phyloP scores from a whole-genome alignment of 2,329 filamentous ascomycete genomes.

The Keithomyces neogunnii region DNA sequence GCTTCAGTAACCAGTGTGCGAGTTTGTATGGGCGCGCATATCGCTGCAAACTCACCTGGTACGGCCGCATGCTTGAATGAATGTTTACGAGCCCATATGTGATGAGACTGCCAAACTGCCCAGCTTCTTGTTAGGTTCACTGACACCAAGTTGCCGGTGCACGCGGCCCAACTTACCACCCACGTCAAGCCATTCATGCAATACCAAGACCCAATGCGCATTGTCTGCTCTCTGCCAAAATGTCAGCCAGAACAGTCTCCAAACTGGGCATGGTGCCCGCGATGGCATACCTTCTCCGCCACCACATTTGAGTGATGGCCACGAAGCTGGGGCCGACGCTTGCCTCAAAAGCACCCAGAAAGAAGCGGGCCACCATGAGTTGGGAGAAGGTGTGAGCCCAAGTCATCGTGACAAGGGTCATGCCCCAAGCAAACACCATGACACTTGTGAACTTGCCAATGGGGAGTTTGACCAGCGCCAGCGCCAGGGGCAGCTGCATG shows the following conservation, averaged over 20 bases:
- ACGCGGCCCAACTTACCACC: constrained; percentile 27
- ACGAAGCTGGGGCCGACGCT: constrained; percentile 41
- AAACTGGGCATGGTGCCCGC: not conserved
- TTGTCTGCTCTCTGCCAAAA: constrained; percentile 40
- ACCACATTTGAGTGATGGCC: constrained; percentile 55
- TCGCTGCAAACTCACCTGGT: constrained; percentile 31
- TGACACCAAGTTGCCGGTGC: too few relatives aligned
- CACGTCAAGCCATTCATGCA: constrained; percentile 52
- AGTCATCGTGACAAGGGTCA: constrained; percentile 41
- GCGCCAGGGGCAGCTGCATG: not conserved
- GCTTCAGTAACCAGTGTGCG: not conserved
- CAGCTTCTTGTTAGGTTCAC: too few relatives aligned
- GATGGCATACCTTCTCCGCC: constrained; percentile 33
- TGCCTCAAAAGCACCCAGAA: constrained; percentile 49
- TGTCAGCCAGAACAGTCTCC: constrained; percentile 5
- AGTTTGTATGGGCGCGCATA: too few relatives aligned
- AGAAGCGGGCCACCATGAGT: constrained; percentile 43
- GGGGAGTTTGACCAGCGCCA: constrained; percentile 45
- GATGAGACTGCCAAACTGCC: constrained; percentile 41
- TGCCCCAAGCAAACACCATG: constrained; percentile 46
- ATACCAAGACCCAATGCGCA: constrained; percentile 50
- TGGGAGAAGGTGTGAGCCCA: constrained; percentile 39
- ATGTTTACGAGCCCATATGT: constrained; percentile 53
- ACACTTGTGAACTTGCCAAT: constrained; percentile 53
- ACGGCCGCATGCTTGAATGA: constrained; percentile 32